Conservation (phyloP, 305 asterid species). For the Solanum hybrid region DNA sequence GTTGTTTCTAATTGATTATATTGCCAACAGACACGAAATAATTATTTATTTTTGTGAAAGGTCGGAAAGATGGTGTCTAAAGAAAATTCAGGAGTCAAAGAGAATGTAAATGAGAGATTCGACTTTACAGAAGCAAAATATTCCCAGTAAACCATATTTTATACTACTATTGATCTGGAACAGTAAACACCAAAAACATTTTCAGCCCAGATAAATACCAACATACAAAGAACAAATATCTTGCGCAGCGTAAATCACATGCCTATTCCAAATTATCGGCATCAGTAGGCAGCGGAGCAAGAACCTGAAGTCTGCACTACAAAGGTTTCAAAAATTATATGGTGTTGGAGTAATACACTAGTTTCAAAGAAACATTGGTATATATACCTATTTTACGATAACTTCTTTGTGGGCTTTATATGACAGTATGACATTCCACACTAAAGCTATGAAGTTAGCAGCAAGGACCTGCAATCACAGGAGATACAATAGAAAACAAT, state of each 20-base stretch:
- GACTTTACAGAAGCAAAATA: not conserved
- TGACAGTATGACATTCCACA: slow-evolving; percentile 86
- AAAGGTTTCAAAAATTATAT: not conserved
- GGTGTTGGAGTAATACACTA: not conserved
- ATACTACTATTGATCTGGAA: not conserved
- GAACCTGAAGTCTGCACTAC: not conserved
- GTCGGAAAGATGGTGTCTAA: not conserved
- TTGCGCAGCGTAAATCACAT: not conserved
- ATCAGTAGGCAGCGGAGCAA: not conserved
- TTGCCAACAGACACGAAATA: not conserved
- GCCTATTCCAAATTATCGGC: not conserved
- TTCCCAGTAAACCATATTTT: not conserved
- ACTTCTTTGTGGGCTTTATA: slow-evolving; percentile 84
- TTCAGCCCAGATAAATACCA: not conserved
- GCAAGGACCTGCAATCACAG: slow-evolving; percentile 64
- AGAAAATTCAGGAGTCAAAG: not conserved
- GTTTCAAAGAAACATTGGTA: not conserved
- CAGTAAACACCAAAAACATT: not conserved
- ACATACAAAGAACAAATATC: not conserved
- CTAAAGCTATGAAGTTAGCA: slow-evolving; percentile 60
- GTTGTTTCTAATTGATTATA: not conserved
- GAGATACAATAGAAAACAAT: not conserved
- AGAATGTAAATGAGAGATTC: not conserved
- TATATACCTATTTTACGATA: slow-evolving; percentile 42
- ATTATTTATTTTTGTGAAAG: not conserved